Evolutionary conservation across 352 stramenopile genomes (phyloP), one percentile per base, ranked within the genome.

Genomic region (Globisporangium spiculum): DNA sequence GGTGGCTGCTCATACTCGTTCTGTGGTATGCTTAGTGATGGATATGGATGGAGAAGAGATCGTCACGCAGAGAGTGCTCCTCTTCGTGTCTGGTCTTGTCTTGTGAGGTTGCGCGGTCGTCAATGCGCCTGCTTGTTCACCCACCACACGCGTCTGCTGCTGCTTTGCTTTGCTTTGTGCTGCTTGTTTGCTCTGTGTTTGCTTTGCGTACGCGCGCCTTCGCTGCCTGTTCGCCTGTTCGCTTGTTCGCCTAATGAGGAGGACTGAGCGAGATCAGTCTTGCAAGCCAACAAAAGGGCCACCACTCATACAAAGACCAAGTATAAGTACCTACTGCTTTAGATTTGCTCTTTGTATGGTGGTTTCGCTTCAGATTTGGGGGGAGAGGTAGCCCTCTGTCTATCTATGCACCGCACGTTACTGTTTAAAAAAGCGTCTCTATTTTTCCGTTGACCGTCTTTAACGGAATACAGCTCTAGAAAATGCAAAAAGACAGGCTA

Each of bases 1-100:
- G 62, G 50, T 67, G 53, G 50, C 32, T 53, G 30, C 55, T 60
- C 62, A 67, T 67, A 5, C 22, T 52, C 18, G 44, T 50, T 50
- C 30, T 27, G 24, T 65, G 36, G 30, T 48, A 20, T 20, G 24
- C 16, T 18, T 34, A 8, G 54, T 4, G 26, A 8, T 58, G 26
- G 26, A 24, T 24, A 48, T 32, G 36, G 32, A 26, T 24, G 58
- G 5, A 22, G 3, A n/a, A 44, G 54, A 18, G 55, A 10, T 41
- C 26, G 55, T 38, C 26, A 34, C 16, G 24, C 27, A 44, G 26
- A 59, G 24, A 46, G 18, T 22, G 54, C 27, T 32, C 26, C 16
- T 38, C 53, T 18, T 41, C 54, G 34, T 34, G 38, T 44, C 22
- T 57, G 32, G 3, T 34, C 18, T 52, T 46, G 41, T n/a, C 27